A percentile compares a stretch with the other conserved stretches of the same genome.
These are phyloP conservation scores for Paratrypanosoma confusum DNA, from an alignment of 208 protist genomes.

Conservation along the genomic window DNA sequence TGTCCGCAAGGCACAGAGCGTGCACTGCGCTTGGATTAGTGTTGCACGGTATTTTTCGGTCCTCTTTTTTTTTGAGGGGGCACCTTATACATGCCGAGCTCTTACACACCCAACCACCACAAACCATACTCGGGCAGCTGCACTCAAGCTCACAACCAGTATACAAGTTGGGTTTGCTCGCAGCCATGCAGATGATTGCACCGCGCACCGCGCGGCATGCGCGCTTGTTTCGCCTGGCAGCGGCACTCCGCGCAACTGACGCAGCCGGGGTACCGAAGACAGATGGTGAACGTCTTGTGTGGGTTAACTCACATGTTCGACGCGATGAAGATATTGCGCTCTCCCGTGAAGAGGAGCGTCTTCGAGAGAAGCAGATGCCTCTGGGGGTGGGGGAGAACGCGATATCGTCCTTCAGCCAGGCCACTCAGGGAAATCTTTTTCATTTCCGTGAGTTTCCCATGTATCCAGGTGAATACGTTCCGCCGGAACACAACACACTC, in stretches of 20 bases:
- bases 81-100: no score
- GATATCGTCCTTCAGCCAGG: slow-evolving; percentile 45
- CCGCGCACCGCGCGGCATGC: slow-evolving; percentile 87
- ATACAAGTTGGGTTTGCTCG: no score
- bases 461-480: slow-evolving; percentile 87
- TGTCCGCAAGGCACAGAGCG: no score
- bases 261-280: slow-evolving; percentile 28
- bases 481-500: slow-evolving; percentile 72
- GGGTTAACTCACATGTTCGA: slow-evolving; percentile 76
- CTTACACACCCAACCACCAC: no score
- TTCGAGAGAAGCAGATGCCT: slow-evolving; percentile 55
- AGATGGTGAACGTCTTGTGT: slow-evolving; percentile 64
- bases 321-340: slow-evolving; percentile 56
- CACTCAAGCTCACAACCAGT: no score
- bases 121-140: no score
- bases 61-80: no score
- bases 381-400: slow-evolving; percentile 54
- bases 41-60: no score
- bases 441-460: slow-evolving; percentile 86
- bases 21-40: no score
- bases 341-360: slow-evolving; percentile 55
- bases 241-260: slow-evolving; percentile 9
- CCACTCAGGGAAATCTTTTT: slow-evolving; percentile 79
- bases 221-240: slow-evolving; percentile 58
- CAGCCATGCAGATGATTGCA: slow-evolving; percentile 77